These are phyloP conservation scores for Pleoardoris graminearum DNA, from an alignment of 2,329 filamentous ascomycete species.

Conservation along the genomic window DNA sequence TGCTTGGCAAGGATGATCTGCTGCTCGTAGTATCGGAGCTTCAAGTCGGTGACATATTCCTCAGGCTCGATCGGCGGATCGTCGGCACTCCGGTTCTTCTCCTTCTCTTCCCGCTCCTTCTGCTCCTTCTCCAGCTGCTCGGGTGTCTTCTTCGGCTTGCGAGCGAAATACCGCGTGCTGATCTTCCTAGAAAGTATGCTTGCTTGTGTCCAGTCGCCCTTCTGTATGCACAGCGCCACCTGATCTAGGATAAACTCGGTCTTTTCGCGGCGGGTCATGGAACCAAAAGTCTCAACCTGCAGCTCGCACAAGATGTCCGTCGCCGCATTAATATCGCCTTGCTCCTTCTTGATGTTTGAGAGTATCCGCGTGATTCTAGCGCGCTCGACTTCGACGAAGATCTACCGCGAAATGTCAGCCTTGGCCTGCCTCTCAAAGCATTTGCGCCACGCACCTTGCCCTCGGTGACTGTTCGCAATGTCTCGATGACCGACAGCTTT, in stretches of 20 bases:
- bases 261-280: constrained; percentile 96
- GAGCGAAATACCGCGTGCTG: constrained; percentile 86
- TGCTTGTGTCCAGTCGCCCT: constrained; percentile 93
- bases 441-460: constrained; percentile 68
- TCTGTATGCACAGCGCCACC: constrained; percentile 92
- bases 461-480: constrained; percentile 92
- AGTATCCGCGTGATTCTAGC: constrained; percentile 93
- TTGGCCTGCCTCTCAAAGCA: not conserved
- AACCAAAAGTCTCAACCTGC: constrained; percentile 98
- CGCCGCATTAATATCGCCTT: constrained; percentile 88
- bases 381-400: constrained; percentile 98
- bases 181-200: constrained; percentile 95
- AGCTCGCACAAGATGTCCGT: constrained; percentile 94
- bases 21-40: constrained; percentile 95
- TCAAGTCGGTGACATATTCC: constrained; percentile 94
- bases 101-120: constrained; percentile 83
- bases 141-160: constrained; percentile 86
- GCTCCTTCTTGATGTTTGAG: constrained; percentile 95
- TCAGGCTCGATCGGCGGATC: constrained; percentile 73
- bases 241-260: constrained; percentile 98
- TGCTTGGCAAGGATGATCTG: constrained; percentile 96
- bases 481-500: constrained; percentile 93
- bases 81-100: constrained; percentile 76
- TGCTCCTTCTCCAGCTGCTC: constrained; percentile 90
- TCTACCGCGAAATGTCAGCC: constrained; percentile 56